phyloP scores from a whole-genome alignment of 2,329 filamentous ascomycete species.

The Monilinia aucupariae region DNA sequence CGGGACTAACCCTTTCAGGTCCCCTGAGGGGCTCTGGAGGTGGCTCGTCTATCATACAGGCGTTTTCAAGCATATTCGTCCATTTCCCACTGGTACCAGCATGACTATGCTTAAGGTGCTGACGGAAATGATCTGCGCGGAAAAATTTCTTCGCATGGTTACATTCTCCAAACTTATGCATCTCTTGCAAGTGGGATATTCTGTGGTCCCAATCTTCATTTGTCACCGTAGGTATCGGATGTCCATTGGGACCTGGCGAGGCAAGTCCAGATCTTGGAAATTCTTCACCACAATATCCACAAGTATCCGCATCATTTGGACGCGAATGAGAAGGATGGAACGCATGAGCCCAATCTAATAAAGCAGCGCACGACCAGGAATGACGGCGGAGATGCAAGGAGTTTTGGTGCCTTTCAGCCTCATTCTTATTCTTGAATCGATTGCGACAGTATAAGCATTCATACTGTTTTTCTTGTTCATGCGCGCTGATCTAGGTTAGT shows the following conservation, averaged over 20 bases:
- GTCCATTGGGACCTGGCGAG: constrained; percentile 41
- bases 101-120: constrained; percentile 97
- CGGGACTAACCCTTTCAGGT: constrained; percentile 30
- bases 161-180: constrained; percentile 97
- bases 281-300: constrained; percentile 93
- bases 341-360: constrained; percentile 70
- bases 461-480: constrained; percentile 95
- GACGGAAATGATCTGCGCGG: constrained; percentile 93
- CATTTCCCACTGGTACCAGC: constrained; percentile 94
- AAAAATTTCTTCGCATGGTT: constrained; percentile 99
- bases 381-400: constrained; percentile 87
- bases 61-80: constrained; percentile 96
- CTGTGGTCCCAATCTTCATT: constrained; percentile 85
- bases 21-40: constrained; percentile 41
- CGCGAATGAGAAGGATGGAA: constrained; percentile 75
- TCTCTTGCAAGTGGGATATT: constrained; percentile 78
- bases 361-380: constrained; percentile 93
- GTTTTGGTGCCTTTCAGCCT: constrained; percentile 93
- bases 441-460: constrained; percentile 89
- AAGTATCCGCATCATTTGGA: constrained; percentile 68
- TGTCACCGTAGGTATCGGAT: constrained; percentile 48
- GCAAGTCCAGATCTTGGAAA: constrained; percentile 48
- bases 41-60: constrained; percentile 87
- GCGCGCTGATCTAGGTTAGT: constrained; percentile 52
- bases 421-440: constrained; percentile 98